Evolutionary conservation across 371 early-diverging fungal genomes (phyloP).

Genomic region (Rhizopus delemar): DNA sequence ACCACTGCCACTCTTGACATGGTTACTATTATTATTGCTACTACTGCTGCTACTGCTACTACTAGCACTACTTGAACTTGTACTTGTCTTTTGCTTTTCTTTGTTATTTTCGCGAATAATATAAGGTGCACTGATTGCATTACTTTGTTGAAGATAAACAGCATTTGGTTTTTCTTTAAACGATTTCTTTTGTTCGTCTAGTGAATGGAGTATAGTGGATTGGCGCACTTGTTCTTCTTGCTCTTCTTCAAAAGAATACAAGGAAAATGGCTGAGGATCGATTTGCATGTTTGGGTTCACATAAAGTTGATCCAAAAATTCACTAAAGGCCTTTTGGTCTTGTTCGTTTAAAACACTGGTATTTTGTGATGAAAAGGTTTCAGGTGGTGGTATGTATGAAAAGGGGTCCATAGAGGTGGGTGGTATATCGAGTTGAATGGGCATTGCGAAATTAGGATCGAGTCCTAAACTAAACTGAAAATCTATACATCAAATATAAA

Average conservation of each 20-base stretch:
- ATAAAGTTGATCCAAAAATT: constrained; percentile 48
- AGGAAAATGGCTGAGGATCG: constrained; percentile 23
- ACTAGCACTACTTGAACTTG: neutral
- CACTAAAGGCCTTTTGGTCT: constrained; percentile 44
- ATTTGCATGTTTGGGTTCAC: constrained; percentile 41
- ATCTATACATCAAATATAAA: constrained; percentile 17
- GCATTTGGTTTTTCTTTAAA: constrained; percentile 14
- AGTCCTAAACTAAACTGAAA: constrained; percentile 53
- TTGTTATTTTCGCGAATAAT: constrained; percentile 18
- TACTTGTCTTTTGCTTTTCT: neutral
- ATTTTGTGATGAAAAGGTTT: constrained; percentile 12
- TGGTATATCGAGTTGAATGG: constrained; percentile 45
- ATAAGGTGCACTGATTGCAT: constrained; percentile 27
- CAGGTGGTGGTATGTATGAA: constrained; percentile 8
- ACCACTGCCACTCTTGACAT: neutral
- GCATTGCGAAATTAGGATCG: constrained; percentile 50
- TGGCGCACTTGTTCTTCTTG: constrained; percentile 23
- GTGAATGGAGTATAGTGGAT: constrained; percentile 29
- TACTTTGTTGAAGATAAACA: constrained; percentile 36
- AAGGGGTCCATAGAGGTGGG: constrained; percentile 17
- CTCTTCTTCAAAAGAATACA: constrained; percentile 8
- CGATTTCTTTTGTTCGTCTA: too few relatives aligned
- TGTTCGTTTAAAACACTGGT: constrained; percentile 40
- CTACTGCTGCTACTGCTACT: constrained; percentile 1
- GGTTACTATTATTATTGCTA: neutral